phyloP scores from a whole-genome alignment of 1,139 yeast species.

The Kodamaea arcana region DNA sequence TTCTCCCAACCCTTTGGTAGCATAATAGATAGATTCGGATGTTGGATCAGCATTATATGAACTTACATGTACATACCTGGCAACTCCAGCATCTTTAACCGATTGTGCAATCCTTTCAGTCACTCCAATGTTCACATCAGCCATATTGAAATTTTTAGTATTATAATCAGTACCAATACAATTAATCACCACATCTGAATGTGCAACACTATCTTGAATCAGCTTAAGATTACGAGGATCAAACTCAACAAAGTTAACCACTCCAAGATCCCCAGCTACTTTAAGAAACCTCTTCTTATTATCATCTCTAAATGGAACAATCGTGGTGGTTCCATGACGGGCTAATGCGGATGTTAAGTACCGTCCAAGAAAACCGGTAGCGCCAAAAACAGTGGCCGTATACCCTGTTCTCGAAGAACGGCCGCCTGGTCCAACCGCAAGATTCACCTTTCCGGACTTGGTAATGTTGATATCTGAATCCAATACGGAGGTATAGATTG shows the following conservation, averaged over 20 bases:
- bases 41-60: constrained; percentile 72
- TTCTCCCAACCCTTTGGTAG: constrained; percentile 82
- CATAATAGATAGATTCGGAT: constrained; percentile 66
- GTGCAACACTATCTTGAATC: constrained; percentile 73
- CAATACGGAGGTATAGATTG: constrained; percentile 40
- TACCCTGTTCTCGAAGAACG: constrained; percentile 87
- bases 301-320: constrained; percentile 79
- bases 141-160: constrained; percentile 79
- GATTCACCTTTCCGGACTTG: constrained; percentile 66
- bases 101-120: constrained; percentile 77
- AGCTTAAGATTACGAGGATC: constrained; percentile 76
- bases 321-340: constrained; percentile 73
- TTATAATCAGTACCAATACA: constrained; percentile 73
- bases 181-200: constrained; percentile 80
- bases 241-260: constrained; percentile 78
- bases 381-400: constrained; percentile 88
- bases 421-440: constrained; percentile 74
- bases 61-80: constrained; percentile 76
- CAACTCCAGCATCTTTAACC: constrained; percentile 66
- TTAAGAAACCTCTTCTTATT: constrained; percentile 75
- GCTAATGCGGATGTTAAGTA: constrained; percentile 70
- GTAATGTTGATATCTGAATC: constrained; percentile 70
- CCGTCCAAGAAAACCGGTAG: constrained; percentile 75
- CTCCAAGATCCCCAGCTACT: constrained; percentile 85
- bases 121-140: constrained; percentile 78